phyloP scores from a whole-genome alignment of 768 basidiomycete species.

The Leccinum longicurvipes region DNA sequence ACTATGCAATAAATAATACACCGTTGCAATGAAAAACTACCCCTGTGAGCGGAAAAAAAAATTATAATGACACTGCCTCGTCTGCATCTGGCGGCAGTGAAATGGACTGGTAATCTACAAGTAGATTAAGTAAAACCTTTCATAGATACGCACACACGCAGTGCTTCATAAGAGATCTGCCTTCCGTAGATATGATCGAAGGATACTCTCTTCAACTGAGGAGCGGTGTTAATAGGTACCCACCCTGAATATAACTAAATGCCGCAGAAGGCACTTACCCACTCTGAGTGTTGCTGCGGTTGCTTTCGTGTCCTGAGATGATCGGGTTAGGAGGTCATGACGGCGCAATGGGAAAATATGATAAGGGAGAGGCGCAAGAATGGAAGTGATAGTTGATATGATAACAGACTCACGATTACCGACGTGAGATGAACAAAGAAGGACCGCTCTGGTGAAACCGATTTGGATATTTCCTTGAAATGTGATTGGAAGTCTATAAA shows the following conservation, averaged over 20 bases:
- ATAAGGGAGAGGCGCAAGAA: slow-evolving; percentile 7
- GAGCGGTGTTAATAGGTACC: slow-evolving; percentile 2
- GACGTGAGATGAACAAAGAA: slow-evolving; percentile 76
- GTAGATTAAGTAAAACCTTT: slow-evolving; percentile 4
- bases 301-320: slow-evolving; percentile 62
- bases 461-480: slow-evolving; percentile 70
- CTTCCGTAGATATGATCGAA: slow-evolving; percentile 64
- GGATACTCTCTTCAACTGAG: slow-evolving; percentile 68
- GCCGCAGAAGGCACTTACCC: slow-evolving; percentile 40
- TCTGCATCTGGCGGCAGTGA: not conserved
- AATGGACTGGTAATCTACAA: not conserved
- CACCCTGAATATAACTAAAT: not conserved
- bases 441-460: slow-evolving; percentile 59
- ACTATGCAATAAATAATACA: not conserved
- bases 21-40: not conserved
- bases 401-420: slow-evolving; percentile 58
- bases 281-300: slow-evolving; percentile 69
- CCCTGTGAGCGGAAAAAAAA: not conserved
- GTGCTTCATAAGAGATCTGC: slow-evolving; percentile 61
- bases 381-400: not conserved
- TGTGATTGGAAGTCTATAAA: slow-evolving; percentile 71
- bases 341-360: not conserved
- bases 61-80: slow-evolving; percentile 2
- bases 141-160: slow-evolving; percentile 1
- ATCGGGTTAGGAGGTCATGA: slow-evolving; percentile 8